Percentiles rank a stretch among this genome's conserved stretches.
Evolutionary conservation across 2,329 filamentous ascomycete species (phyloP).

Genomic region (Juglanconis juglandina): DNA sequence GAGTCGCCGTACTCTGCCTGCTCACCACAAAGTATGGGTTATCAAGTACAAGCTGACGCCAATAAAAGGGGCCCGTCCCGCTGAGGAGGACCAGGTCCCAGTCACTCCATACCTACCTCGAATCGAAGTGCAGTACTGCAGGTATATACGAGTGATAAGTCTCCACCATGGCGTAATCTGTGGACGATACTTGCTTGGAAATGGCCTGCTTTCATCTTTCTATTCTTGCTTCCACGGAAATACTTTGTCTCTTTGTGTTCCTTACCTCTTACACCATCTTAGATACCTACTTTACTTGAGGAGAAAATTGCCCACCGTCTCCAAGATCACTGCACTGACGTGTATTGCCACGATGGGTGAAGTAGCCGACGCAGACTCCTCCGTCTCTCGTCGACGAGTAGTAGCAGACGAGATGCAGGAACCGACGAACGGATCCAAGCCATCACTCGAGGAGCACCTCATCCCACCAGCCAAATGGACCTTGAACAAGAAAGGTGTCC

Average conservation of each 20-base stretch:
- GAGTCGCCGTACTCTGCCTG: too few species aligned
- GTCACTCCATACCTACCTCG: too few species aligned
- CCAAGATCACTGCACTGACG: neutral
- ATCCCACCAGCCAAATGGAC: conserved; percentile 12
- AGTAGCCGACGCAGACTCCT: neutral
- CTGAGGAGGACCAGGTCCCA: neutral
- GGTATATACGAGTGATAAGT: neutral
- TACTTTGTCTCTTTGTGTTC: neutral
- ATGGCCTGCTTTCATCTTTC: neutral
- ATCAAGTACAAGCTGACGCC: neutral
- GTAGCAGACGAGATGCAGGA: neutral
- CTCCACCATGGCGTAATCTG: conserved; percentile 2
- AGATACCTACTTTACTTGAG: too few species aligned
- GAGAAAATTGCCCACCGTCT: too few species aligned
- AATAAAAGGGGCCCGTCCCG: neutral
- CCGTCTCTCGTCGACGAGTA: neutral
- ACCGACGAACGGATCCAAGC: neutral
- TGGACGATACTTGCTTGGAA: neutral
- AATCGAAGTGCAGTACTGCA: too few species aligned
- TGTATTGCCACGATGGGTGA: neutral
- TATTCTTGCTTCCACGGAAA: neutral
- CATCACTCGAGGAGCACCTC: neutral
- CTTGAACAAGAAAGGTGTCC: conserved; percentile 35
- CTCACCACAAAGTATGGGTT: too few species aligned
- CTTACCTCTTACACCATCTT: neutral